phyloP scores from a whole-genome alignment of 2,329 filamentous ascomycete species.

The Aspergillus transmontanensis region DNA sequence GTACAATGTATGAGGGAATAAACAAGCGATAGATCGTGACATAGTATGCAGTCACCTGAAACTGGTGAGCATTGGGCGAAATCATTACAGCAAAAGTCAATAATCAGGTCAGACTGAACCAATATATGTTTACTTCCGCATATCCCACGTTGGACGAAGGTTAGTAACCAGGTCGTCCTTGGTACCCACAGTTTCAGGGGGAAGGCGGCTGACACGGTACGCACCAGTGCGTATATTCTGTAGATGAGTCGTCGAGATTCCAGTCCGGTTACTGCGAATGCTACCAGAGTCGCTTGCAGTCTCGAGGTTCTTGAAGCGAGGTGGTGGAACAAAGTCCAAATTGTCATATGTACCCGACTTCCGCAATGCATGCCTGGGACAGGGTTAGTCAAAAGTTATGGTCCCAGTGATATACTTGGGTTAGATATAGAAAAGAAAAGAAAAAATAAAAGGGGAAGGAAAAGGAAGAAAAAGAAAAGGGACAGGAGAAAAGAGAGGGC shows the following conservation, averaged over 20 bases:
- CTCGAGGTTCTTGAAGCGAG: constrained; percentile 48
- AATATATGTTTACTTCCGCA: constrained; percentile 36
- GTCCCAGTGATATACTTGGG: neutral
- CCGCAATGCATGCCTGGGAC: constrained; percentile 47
- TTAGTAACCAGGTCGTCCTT: constrained; percentile 65
- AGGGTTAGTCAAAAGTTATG: constrained; percentile 18
- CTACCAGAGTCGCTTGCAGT: constrained; percentile 49
- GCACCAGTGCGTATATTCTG: constrained; percentile 78
- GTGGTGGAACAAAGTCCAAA: constrained; percentile 53
- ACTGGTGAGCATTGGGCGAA: constrained; percentile 9
- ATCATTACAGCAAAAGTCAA: constrained; percentile 22
- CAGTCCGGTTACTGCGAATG: constrained; percentile 71
- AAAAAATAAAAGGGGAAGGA: neutral
- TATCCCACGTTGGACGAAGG: constrained; percentile 59
- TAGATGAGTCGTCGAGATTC: constrained; percentile 70
- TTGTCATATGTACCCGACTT: constrained; percentile 53
- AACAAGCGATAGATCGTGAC: constrained; percentile 24
- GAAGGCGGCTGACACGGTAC: constrained; percentile 82
- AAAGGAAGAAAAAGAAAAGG: neutral
- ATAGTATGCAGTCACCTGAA: constrained; percentile 16
- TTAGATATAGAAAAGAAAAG: neutral
- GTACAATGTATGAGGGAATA: constrained; percentile 14
- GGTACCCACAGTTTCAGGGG: constrained; percentile 79
- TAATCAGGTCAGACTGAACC: neutral
- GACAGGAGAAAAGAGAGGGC: constrained; percentile 44